Percentiles rank a stretch among this genome's conserved stretches.
phyloP scores from a whole-genome alignment of 345 rosid species.

The Citrus australasica region DNA sequence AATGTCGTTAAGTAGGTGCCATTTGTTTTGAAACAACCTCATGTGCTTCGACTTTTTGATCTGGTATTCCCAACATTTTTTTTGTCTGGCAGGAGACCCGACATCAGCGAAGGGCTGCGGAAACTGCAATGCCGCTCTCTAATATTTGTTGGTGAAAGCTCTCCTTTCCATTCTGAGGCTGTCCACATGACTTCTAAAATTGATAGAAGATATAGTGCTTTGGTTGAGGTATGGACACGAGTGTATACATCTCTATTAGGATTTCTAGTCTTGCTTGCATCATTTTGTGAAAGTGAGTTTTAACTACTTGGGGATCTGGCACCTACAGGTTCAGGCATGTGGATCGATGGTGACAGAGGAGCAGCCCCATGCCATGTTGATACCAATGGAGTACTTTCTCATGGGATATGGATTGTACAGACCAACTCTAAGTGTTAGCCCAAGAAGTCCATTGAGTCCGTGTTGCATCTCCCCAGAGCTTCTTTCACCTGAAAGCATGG shows the following conservation, averaged over 20 bases:
- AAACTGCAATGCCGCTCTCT: constrained; percentile 73
- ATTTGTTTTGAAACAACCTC: neutral
- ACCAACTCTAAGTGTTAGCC: constrained; percentile 72
- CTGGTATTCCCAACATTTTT: neutral
- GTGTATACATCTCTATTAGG: neutral
- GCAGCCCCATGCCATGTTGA: constrained; percentile 95
- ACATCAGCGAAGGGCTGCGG: constrained; percentile 72
- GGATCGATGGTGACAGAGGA: constrained; percentile 97
- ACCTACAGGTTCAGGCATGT: constrained; percentile 80
- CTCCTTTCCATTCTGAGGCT: constrained; percentile 84
- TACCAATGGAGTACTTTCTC: constrained; percentile 87
- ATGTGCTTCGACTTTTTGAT: neutral
- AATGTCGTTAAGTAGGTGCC: neutral
- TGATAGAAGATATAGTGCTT: constrained; percentile 77
- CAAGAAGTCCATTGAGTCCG: constrained; percentile 89
- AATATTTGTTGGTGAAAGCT: constrained; percentile 84
- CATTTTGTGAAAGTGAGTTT: neutral
- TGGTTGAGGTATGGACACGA: constrained; percentile 62
- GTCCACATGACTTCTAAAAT: constrained; percentile 77
- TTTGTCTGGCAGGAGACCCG: constrained; percentile 66
- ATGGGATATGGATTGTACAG: constrained; percentile 79
- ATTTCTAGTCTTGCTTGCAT: neutral
- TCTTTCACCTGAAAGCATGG: constrained; percentile 98
- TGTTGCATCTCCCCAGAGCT: constrained; percentile 83
- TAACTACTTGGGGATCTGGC: neutral